Base-by-base conservation (phyloP, 345 rosid species). In the Lenwebbia sp. region DNA sequence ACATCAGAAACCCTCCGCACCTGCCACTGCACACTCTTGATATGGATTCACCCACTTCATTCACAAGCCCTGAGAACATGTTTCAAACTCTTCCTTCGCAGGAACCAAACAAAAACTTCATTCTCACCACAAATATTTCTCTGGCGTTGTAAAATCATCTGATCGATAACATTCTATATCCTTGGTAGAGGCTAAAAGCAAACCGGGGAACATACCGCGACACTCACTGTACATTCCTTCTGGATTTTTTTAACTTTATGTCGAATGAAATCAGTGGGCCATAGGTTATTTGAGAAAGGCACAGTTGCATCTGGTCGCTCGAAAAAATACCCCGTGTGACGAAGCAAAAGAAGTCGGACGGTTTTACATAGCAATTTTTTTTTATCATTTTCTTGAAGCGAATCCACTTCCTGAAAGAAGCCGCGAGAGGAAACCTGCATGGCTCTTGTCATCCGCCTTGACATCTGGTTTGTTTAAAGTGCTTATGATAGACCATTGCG, bases 401-500 rank as follows among this genome's bases (percentile, higher is more conserved):
- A 93, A 90, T 83, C 95, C 96, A 88, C 93, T 93, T 74, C 95
- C 94, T 83, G 92, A 92, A 53, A 95, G 96, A 86, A 96, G 95
- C 91, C 92, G 92, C 30, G 95, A 92, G 57, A 94, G 88, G 88
- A 96, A 95, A 85, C 98, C 98, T 70, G 86, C 87, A 86, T 89
- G 85, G 65, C 58, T 84, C 28, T 85, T 84, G 30, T 56, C 83
- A 85, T n/a, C 83, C 19, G 83, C 90, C 90, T 90, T 89, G 65
- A 75, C 92, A 58, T 82, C 90, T 19, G 88, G 83, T 85, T 86
- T 90, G 85, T 88, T 94, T 87, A 96, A 86, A 49, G 92, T 94
- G 90, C 95, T 93, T 15, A 95, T 94, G 76, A 95, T 89, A 87
- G 98, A 96, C 98, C 96, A 96, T 6, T 94, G 98, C 5, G 93